Conservation (phyloP, 2,329 filamentous ascomycete species). For the Claviceps pazoutovae region DNA sequence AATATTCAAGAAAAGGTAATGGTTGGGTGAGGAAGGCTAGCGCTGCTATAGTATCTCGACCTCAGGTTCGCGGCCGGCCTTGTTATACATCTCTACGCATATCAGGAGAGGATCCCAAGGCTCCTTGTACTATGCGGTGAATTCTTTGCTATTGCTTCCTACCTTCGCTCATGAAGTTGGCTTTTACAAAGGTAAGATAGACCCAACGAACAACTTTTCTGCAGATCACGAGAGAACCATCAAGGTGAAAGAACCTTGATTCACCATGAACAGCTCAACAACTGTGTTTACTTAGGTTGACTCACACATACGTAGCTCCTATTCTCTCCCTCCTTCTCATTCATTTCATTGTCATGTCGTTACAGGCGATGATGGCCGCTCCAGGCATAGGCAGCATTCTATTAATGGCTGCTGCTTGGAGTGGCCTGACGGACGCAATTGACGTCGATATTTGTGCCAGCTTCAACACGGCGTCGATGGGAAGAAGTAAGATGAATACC, state of each 20-base stretch:
- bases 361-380: not conserved
- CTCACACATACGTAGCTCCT: not conserved
- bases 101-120: not conserved
- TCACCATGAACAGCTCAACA: too few species aligned
- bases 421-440: constrained; percentile 12
- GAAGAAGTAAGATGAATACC: constrained; percentile 16
- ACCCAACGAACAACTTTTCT: too few species aligned
- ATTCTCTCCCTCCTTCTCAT: not conserved
- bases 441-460: constrained; percentile 21
- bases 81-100: constrained; percentile 2
- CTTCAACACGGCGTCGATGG: constrained; percentile 22
- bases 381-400: constrained; percentile 2
- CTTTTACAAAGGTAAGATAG: not conserved
- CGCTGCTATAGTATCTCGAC: not conserved
- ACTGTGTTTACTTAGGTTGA: not conserved
- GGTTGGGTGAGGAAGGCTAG: not conserved
- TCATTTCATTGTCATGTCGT: not conserved
- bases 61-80: not conserved
- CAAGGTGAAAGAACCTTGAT: too few species aligned
- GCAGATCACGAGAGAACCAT: too few species aligned
- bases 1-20: not conserved
- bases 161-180: not conserved
- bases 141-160: not conserved
- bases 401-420: constrained; percentile 14
- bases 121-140: constrained; percentile 3